Conservation (phyloP, 139 green algal genomes). For the Tetradesmus obliquus region DNA sequence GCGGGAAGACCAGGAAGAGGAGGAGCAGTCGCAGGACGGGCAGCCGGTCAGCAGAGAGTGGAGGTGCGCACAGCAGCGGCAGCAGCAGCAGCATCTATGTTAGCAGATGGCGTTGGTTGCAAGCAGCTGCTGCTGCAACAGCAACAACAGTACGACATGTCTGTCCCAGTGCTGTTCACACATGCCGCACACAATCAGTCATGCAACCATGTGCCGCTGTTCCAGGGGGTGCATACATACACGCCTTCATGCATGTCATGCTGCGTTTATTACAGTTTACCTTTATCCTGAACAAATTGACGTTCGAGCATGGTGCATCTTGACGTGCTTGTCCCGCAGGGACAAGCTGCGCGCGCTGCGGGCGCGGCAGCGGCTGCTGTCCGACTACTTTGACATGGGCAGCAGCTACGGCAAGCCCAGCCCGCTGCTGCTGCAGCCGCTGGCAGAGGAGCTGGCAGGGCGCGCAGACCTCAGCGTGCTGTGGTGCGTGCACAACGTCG, state of each 20-base stretch:
- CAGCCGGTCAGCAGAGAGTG: background rate
- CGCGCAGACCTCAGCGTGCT: constrained; percentile 64
- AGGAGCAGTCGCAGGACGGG: background rate
- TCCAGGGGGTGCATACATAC: no score
- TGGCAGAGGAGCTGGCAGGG: constrained; percentile 55
- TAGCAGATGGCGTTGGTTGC: no score
- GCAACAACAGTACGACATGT: no score
- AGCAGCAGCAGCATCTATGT: background rate
- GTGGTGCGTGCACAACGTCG: constrained; percentile 60
- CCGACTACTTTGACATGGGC: constrained; percentile 70
- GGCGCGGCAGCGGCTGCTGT: constrained; percentile 21
- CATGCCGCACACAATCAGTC: no score
- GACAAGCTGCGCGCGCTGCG: constrained; percentile 7
- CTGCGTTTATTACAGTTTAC: no score
- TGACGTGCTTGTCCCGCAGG: background rate
- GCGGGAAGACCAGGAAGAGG: constrained; percentile 14
- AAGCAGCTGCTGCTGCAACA: no score
- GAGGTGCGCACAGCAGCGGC: constrained; percentile 18
- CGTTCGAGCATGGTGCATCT: no score
- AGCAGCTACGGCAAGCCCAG: constrained; percentile 80
- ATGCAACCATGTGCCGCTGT: no score
- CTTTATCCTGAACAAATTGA: no score
- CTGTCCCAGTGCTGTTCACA: no score
- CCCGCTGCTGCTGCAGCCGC: constrained; percentile 75
- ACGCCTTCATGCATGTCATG: no score